Conservation (phyloP, 441 rosid genomes). For the Populus hybrid region DNA sequence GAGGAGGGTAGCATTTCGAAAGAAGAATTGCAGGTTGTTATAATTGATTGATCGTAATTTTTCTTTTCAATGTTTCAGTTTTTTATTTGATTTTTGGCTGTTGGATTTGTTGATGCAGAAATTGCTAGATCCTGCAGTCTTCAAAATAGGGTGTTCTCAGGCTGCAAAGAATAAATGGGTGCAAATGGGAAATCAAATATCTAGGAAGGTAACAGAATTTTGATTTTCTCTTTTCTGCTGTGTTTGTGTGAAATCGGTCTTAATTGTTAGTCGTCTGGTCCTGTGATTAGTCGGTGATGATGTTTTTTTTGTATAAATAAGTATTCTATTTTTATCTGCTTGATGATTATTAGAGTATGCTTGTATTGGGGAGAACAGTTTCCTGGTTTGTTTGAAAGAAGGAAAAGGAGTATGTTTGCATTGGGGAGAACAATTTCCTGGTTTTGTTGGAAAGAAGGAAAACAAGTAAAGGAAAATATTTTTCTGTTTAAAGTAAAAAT, state of each 20-base stretch:
- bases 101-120: slow-evolving; percentile 45
- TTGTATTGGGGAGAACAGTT: background rate
- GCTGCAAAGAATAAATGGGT: slow-evolving; percentile 91
- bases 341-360: background rate
- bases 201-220: slow-evolving; percentile 53
- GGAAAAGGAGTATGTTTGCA: background rate
- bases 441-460: too few species aligned
- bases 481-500: too few species aligned
- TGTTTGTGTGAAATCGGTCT: too few species aligned
- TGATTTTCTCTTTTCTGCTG: background rate
- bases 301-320: too few species aligned
- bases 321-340: too few species aligned
- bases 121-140: slow-evolving; percentile 58
- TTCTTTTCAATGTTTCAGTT: background rate
- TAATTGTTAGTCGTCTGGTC: too few species aligned
- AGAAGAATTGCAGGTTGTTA: slow-evolving; percentile 65
- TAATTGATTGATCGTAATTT: background rate
- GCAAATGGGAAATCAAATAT: slow-evolving; percentile 32
- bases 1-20: slow-evolving; percentile 64
- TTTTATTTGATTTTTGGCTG: background rate
- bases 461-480: too few species aligned
- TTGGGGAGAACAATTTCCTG: too few species aligned
- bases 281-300: background rate
- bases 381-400: background rate
- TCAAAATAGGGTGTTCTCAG: slow-evolving; percentile 71